Conservation (phyloP, 345 rosid genomes). For the Eucalyptus erythrocorys region DNA sequence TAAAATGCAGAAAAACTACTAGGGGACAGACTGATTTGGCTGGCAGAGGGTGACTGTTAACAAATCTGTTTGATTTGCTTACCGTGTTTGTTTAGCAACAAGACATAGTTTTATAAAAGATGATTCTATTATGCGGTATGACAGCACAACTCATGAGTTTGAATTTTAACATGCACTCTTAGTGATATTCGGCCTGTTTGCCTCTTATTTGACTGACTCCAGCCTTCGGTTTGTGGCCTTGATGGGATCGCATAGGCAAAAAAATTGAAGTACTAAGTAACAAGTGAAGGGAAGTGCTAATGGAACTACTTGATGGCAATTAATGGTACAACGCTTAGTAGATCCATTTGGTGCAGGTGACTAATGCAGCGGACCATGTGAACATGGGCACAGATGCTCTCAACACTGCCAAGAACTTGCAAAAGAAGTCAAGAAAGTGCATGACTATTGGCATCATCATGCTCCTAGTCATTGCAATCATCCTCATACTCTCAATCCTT, state of each 20-base stretch:
- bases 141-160: background rate
- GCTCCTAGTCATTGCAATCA: slow-evolving; percentile 36
- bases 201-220: background rate
- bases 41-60: background rate
- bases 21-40: background rate
- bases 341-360: slow-evolving; percentile 23
- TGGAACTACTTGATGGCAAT: background rate
- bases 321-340: background rate
- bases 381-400: slow-evolving; percentile 46
- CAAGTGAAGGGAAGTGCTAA: background rate
- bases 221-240: background rate
- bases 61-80: background rate
- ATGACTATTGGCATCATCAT: slow-evolving; percentile 45
- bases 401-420: slow-evolving; percentile 32
- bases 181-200: background rate
- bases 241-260: background rate
- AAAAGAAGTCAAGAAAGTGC: slow-evolving; percentile 53
- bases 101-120: background rate
- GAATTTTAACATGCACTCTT: background rate
- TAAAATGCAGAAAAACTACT: background rate
- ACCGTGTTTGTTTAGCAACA: background rate
- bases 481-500: slow-evolving; percentile 35
- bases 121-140: background rate
- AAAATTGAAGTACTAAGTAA: background rate
- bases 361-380: slow-evolving; percentile 44